Evolutionary conservation across 352 stramenopile genomes (phyloP), one percentile per base, ranked within the genome.

Genomic region (Sclerospora graminicola): DNA sequence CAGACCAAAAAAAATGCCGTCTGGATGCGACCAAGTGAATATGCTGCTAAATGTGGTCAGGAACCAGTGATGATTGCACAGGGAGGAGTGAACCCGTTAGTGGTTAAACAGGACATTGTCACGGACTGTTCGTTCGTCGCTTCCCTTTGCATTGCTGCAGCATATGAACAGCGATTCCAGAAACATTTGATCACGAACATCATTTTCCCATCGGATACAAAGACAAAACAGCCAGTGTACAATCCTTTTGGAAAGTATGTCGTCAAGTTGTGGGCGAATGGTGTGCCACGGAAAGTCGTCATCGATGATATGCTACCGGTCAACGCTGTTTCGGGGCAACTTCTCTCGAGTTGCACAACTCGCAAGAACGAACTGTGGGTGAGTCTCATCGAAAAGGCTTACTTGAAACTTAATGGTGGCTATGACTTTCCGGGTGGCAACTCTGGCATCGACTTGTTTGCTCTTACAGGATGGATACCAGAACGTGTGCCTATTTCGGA

Each of bases 361-460:
- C 63, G 45, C 30, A 66, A 82, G 57, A 90, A 90, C 50, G 82
- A 93, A 30, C 58, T 92, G 8, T 92, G 77, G 77, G 95, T 98
- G n/a, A 90, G 79, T 48, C 77, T 99, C 10, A 95, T 99, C 23
- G 96, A 99, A 74, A 99, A 99, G 54, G 96, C 96, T 2, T 99
- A 98, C 50, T 71, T 99, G 52, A 99, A 99, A 60, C 70, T 99
- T 5, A 95, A 92, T 44, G 96, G 96, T 27, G 94, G 94, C 0
- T 99, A 98, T 54, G 81, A 97, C 53, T 99, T 98, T 68, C 90
- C 94, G 24, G 96, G 96, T 13, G 95, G 86, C 19, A 98, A 98
- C 63, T 96, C 81, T 41, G 91, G 93, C 14, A 96, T 98, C 33
- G 96, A 99, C 68, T 63, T 98, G 15, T 98, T 98, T 69, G 91